phyloP scores from a whole-genome alignment of 2,329 filamentous ascomycete genomes.

The Escovopsis sp. region DNA sequence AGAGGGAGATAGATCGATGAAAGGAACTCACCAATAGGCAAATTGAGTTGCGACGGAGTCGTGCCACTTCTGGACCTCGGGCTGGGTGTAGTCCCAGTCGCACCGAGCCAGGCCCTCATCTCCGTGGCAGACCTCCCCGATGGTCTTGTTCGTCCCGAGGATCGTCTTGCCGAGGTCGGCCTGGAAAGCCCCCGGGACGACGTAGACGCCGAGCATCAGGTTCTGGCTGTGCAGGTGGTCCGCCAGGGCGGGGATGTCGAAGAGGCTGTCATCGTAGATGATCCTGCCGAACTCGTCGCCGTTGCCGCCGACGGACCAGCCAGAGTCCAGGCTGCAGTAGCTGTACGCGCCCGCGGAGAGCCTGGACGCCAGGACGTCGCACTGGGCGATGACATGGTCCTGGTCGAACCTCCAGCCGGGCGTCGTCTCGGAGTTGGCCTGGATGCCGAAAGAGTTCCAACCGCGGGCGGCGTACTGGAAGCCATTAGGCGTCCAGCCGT shows the following conservation, averaged over 20 bases:
- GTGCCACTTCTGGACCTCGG: conserved; percentile 8
- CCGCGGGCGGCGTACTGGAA: conserved; percentile 6
- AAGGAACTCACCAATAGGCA: conserved; percentile 9
- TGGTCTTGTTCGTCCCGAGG: conserved; percentile 6
- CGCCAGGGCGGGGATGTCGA: conserved; percentile 7
- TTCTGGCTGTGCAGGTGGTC: conserved; percentile 8
- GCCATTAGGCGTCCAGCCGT: conserved; percentile 6
- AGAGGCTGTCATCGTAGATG: conserved; percentile 7
- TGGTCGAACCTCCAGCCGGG: conserved; percentile 7
- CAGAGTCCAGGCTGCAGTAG: conserved; percentile 9
- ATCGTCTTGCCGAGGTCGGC: conserved; percentile 8
- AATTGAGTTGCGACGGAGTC: conserved; percentile 8
- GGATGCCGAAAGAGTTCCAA: conserved; percentile 10
- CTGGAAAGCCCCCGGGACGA: conserved; percentile 9
- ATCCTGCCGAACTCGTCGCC: conserved; percentile 9
- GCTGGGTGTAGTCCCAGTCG: conserved; percentile 7
- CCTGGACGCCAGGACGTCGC: conserved; percentile 5
- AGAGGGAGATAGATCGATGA: no score
- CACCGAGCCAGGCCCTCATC: conserved; percentile 8
- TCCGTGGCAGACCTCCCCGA: conserved; percentile 8
- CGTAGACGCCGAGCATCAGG: conserved; percentile 7
- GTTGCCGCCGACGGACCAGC: conserved; percentile 9
- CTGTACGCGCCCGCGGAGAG: conserved; percentile 5
- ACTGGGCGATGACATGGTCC: conserved; percentile 8
- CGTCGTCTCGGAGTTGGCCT: conserved; percentile 5